Base-by-base conservation (phyloP, 345 rosid species). In the Ceriops tagal region DNA sequence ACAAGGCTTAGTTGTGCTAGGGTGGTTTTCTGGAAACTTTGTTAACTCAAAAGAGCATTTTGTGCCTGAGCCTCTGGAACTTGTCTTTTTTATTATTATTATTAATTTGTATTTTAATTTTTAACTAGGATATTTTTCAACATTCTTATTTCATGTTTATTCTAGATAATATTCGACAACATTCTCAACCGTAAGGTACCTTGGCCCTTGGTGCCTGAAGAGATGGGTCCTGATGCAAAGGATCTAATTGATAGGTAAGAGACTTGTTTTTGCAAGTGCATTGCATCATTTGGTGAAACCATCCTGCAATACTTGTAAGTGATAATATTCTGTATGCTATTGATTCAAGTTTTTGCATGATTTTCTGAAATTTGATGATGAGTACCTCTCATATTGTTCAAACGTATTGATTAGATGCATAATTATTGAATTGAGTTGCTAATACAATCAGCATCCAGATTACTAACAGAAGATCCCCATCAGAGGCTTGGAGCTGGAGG, bases 121-220 rank as follows among this genome's bases (percentile, higher is more conserved):
- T 30, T 26, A 16, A 1, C 51, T 53, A 13, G 60, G n/a, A 22
- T 62, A 35, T 53, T 58, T 19, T 31, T 56, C 21, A 18, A 19
- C 26, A 58, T 46, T 66, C 62, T 52, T 52, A 49, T 62, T 73
- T 35, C 73, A 32, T 79, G 74, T 77, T 78, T 70, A 74, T 77
- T 82, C 32, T 74, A 96, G 99, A 87, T 76, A 81, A 96, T 96
- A 80, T 96, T 96, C 76, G 98, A 90, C 71, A 96, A 96, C 78
- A 96, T 96, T 83, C 97, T 96, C 83, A 96, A 96, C 76, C 88
- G 98, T 49, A 96, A 92, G 66, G 89, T 96, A 85, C 98, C 97
- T 53, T 96, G 99, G 98, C 99, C 97, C 18, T 77, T 71, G 66
- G 92, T 85, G 49, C 92, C 95, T 19, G 92, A 81, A 64, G 92